phyloP scores from a whole-genome alignment of 2,329 filamentous ascomycete genomes.

The Talaromyces sp. region DNA sequence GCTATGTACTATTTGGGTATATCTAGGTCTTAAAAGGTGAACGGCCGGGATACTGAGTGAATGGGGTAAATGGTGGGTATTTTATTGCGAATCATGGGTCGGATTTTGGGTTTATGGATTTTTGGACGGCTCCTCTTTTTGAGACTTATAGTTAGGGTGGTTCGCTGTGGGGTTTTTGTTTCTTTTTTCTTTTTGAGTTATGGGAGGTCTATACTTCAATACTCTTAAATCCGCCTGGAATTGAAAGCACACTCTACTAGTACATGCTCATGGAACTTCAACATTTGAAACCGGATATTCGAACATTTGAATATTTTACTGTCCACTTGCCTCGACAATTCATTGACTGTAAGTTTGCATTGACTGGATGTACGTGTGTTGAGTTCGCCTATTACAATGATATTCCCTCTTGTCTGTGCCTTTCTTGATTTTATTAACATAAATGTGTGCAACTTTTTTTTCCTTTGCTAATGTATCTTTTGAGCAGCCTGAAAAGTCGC shows the following conservation, averaged over 20 bases:
- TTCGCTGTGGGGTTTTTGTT: slow-evolving; percentile 5
- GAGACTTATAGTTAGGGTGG: background rate
- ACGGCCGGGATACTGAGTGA: background rate
- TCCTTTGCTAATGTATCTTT: too few relatives aligned
- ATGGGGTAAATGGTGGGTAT: slow-evolving; percentile 9
- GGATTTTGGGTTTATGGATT: background rate
- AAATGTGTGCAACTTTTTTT: too few relatives aligned
- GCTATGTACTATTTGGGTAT: background rate
- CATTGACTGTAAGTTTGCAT: background rate
- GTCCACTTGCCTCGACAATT: too few relatives aligned
- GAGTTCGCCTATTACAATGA: too few relatives aligned
- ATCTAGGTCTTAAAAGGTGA: background rate
- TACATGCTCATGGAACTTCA: background rate
- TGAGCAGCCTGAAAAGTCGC: background rate
- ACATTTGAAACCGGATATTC: background rate
- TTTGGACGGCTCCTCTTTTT: slow-evolving; percentile 2
- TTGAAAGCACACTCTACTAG: background rate
- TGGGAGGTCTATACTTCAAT: background rate
- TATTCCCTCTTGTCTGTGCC: too few relatives aligned
- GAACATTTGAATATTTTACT: too few relatives aligned
- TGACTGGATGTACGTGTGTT: background rate
- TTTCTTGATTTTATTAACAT: too few relatives aligned
- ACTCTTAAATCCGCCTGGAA: background rate
- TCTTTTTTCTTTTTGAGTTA: slow-evolving; percentile 3
- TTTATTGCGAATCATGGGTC: background rate